Evolutionary conservation across 257 asterid genomes (phyloP).

Genomic region (Fraxinus americana): DNA sequence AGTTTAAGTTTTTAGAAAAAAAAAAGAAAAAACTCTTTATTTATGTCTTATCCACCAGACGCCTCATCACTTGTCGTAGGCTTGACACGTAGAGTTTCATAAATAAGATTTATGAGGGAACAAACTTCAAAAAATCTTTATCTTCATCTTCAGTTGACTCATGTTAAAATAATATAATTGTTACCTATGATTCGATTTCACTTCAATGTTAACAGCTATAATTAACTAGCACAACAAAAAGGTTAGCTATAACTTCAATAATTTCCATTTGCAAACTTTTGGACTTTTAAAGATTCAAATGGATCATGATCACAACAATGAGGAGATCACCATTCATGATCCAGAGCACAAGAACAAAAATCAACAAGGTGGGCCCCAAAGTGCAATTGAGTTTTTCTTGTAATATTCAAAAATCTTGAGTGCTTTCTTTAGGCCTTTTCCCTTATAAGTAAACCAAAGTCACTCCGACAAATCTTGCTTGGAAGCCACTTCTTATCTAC

Average conservation of each 20-base stretch:
- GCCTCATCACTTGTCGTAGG: not conserved
- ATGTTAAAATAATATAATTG: too few species aligned
- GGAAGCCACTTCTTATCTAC: slow-evolving; percentile 17
- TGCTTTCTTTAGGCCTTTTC: slow-evolving; percentile 29
- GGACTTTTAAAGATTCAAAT: not conserved
- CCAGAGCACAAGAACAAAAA: slow-evolving; percentile 20
- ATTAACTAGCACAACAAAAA: not conserved
- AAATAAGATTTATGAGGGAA: not conserved
- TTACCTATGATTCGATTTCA: not conserved
- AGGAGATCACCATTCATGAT: slow-evolving; percentile 14
- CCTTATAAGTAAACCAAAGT: slow-evolving; percentile 32
- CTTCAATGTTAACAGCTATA: not conserved
- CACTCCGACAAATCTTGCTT: slow-evolving; percentile 24
- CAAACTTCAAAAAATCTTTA: not conserved
- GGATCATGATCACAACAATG: slow-evolving; percentile 20
- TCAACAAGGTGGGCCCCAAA: slow-evolving; percentile 48
- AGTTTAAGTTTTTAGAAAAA: too few species aligned
- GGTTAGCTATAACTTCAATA: slow-evolving; percentile 9
- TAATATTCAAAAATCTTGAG: slow-evolving; percentile 37
- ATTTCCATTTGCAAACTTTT: slow-evolving; percentile 1
- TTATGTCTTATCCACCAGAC: not conserved
- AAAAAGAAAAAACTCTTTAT: not conserved
- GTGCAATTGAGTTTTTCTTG: slow-evolving; percentile 28
- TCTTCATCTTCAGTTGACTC: too few species aligned
- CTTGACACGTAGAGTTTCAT: too few species aligned